phyloP scores from a whole-genome alignment of 2,329 filamentous ascomycete genomes.

The Aspergillus bombycis region DNA sequence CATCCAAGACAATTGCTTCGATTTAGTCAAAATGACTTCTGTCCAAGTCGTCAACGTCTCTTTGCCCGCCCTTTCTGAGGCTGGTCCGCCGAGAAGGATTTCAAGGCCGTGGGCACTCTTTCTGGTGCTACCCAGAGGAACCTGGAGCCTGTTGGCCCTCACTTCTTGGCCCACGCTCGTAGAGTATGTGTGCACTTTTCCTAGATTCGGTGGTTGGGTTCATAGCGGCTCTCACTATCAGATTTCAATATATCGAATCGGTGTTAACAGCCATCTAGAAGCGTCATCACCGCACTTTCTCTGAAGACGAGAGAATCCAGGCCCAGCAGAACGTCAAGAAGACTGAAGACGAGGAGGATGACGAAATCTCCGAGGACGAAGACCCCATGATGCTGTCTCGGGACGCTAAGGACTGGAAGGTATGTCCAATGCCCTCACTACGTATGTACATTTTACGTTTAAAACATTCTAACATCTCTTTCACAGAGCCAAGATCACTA shows the following conservation, averaged over 20 bases:
- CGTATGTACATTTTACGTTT: neutral
- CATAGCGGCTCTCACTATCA: neutral
- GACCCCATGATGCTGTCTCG: conserved; percentile 88
- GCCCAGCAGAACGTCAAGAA: conserved; percentile 95
- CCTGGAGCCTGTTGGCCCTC: conserved; percentile 93
- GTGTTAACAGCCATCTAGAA: conserved; percentile 48
- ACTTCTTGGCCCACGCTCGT: conserved; percentile 96
- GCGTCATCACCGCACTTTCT: conserved; percentile 96
- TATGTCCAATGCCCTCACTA: conserved; percentile 43
- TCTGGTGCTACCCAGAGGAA: conserved; percentile 79
- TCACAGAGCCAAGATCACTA: conserved; percentile 91
- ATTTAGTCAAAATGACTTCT: conserved; percentile 62
- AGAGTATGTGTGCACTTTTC: conserved; percentile 60
- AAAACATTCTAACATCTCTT: conserved; percentile 16
- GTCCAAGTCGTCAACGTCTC: conserved; percentile 47
- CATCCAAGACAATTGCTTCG: conserved; percentile 10
- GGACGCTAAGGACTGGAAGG: conserved; percentile 99
- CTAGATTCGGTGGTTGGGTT: neutral
- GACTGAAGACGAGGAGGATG: conserved; percentile 85
- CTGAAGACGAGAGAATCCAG: conserved; percentile 96
- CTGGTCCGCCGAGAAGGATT: conserved; percentile 85
- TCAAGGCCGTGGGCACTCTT: conserved; percentile 79
- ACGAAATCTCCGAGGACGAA: conserved; percentile 91
- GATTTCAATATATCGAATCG: neutral
- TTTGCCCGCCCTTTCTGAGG: conserved; percentile 74